Evolutionary conservation across 164 flowering plant species (phyloP).

Genomic region (Brasenia schreberi): DNA sequence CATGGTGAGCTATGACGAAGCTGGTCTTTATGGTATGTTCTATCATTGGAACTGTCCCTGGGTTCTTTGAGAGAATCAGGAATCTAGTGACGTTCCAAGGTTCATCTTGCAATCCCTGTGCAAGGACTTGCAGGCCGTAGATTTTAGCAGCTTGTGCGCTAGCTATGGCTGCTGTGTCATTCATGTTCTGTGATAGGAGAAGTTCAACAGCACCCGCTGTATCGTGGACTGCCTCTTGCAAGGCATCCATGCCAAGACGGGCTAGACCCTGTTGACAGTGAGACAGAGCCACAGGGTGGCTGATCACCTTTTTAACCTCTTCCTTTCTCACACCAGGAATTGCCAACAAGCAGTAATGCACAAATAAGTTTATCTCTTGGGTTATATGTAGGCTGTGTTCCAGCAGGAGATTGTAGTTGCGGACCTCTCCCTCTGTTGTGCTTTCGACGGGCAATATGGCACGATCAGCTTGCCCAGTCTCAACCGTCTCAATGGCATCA

Average conservation of each 20-base stretch:
- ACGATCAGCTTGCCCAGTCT: constrained; percentile 13
- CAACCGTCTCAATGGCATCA: constrained; percentile 12
- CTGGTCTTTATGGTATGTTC: constrained; percentile 10
- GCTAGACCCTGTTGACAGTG: constrained; percentile 15
- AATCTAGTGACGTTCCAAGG: constrained; percentile 25
- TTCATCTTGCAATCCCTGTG: constrained; percentile 21
- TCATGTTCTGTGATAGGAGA: constrained; percentile 9
- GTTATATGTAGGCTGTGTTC: constrained; percentile 10
- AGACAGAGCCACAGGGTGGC: constrained; percentile 22
- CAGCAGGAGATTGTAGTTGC: constrained; percentile 16
- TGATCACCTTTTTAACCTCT: constrained; percentile 16
- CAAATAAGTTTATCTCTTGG: constrained; percentile 16
- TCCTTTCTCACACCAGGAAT: constrained; percentile 17
- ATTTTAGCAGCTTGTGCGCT: constrained; percentile 15
- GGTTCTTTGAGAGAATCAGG: constrained; percentile 12
- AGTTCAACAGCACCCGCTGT: constrained; percentile 25
- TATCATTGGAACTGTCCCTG: neutral
- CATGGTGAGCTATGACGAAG: constrained; percentile 14
- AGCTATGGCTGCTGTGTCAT: constrained; percentile 22
- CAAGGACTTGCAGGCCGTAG: constrained; percentile 18
- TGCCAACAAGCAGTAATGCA: constrained; percentile 19
- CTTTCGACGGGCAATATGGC: constrained; percentile 18
- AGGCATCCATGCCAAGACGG: constrained; percentile 13
- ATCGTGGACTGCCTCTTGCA: constrained; percentile 15
- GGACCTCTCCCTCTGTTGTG: constrained; percentile 15